Evolutionary conservation across 2,329 filamentous ascomycete genomes (phyloP).

Genomic region (Colletotrichum truncatum): DNA sequence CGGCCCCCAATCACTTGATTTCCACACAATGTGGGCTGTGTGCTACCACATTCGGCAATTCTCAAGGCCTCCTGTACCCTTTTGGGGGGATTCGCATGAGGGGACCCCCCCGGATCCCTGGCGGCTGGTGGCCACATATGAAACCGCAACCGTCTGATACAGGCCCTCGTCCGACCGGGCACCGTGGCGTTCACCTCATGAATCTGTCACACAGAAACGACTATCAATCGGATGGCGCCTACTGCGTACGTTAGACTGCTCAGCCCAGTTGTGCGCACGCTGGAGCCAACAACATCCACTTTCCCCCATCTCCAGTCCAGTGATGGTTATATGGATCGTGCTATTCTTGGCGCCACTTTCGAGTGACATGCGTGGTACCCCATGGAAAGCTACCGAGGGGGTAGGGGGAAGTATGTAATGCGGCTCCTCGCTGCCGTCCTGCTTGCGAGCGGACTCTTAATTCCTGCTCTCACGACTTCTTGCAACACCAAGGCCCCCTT

Average conservation of each 20-base stretch:
- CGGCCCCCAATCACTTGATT: not conserved
- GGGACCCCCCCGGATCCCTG: not conserved
- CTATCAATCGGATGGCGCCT: slow-evolving; percentile 26
- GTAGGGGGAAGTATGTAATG: slow-evolving; percentile 19
- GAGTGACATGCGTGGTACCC: not conserved
- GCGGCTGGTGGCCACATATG: slow-evolving; percentile 12
- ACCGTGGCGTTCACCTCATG: slow-evolving; percentile 23
- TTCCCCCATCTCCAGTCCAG: not conserved
- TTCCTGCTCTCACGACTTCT: not conserved
- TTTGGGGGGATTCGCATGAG: not conserved
- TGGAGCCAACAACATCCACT: not conserved
- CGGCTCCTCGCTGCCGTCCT: slow-evolving; percentile 9
- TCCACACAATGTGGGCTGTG: slow-evolving; percentile 2
- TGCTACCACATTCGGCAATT: not conserved
- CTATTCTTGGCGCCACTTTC: slow-evolving; percentile 15
- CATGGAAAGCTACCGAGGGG: not conserved
- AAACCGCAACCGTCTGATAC: slow-evolving; percentile 29
- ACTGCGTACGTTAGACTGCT: not conserved
- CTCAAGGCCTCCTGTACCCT: not conserved
- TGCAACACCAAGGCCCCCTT: not conserved
- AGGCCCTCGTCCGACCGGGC: slow-evolving; percentile 23
- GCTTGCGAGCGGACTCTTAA: not conserved
- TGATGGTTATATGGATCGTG: not conserved
- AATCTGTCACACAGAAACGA: slow-evolving; percentile 26
- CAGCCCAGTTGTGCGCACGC: not conserved